A percentile compares a stretch with the other conserved stretches of the same genome.
Evolutionary conservation across 208 protist species (phyloP).

Genomic region (Naegleria lovaniensis): DNA sequence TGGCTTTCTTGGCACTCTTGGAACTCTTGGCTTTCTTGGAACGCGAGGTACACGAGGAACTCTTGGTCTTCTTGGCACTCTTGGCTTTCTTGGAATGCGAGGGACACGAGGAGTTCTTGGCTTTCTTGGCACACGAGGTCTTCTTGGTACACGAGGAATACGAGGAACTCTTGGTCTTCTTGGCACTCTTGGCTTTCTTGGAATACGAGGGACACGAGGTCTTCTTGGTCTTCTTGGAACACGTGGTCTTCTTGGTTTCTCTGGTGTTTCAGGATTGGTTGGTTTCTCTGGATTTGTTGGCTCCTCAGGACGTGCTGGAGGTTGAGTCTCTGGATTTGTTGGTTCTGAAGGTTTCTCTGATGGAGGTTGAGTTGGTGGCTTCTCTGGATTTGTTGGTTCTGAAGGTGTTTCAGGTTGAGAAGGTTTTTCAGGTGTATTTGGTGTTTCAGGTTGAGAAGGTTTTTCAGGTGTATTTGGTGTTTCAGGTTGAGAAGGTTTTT

Average conservation of each 20-base stretch:
- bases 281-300: background rate
- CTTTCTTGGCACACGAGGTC: too few relatives aligned
- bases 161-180: background rate
- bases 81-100: background rate
- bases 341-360: background rate
- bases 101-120: too few relatives aligned
- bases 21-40: background rate
- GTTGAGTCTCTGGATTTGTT: too few relatives aligned
- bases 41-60: background rate
- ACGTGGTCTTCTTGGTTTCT: background rate
- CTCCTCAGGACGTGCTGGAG: background rate
- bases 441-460: background rate
- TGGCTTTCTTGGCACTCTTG: too few relatives aligned
- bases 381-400: background rate
- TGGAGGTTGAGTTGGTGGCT: background rate
- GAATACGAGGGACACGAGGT: background rate
- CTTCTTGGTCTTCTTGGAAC: background rate
- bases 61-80: background rate
- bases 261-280: background rate
- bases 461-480: background rate
- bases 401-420: background rate
- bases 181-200: background rate
- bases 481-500: background rate
- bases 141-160: background rate
- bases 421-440: background rate